Evolutionary conservation across 768 basidiomycete species (phyloP), one percentile per base, ranked within the genome.

Genomic region (Termitomyces titanicus): DNA sequence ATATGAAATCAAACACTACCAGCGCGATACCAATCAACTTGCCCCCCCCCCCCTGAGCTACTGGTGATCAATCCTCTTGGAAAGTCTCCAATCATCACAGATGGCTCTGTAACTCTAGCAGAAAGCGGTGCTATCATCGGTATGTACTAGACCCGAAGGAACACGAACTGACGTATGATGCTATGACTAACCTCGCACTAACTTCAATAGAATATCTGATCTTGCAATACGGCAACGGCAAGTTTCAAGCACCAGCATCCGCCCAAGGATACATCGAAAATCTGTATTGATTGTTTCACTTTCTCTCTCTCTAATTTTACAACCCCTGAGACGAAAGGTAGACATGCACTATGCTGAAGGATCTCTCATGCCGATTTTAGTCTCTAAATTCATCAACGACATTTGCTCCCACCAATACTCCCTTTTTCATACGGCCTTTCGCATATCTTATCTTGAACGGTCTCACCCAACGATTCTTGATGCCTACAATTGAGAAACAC

Each of bases 71-170:
- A 72, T 53, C 72, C 76, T 17, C 63, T 77, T 6, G 77, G 76
- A 33, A 76, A 72, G 57, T 64, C 69, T 4, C 77, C 77, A 7
- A 61, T 78, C 48, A 73, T 78, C n/a, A 74, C 73, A 7, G 74
- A 78, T 58, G 76, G 68, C 3, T 61, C 65, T 18, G 39, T 76
- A 24, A 72, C 67, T 3, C 51, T 78, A 15, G 72, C 75, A 35
- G 66, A 67, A 42, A 67, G 66, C 35, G 66, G 66, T 13, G 61
- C 66, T 12, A 66, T 67, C 29, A 46, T 66, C 25, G 64, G 66
- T 67, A 27, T 31, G 59, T 40, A 45, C n/a, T n/a, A n/a, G n/a
- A 24, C 2, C 17, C 25, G 15, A 15, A 8, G 3, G n/a, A 45
- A 18, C 1, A 2, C 22, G 9, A 34, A 18, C 10, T 25, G 22